These are phyloP conservation scores for Artemisia argyi DNA, from an alignment of 129 eudicot genomes.

Conservation along the genomic window DNA sequence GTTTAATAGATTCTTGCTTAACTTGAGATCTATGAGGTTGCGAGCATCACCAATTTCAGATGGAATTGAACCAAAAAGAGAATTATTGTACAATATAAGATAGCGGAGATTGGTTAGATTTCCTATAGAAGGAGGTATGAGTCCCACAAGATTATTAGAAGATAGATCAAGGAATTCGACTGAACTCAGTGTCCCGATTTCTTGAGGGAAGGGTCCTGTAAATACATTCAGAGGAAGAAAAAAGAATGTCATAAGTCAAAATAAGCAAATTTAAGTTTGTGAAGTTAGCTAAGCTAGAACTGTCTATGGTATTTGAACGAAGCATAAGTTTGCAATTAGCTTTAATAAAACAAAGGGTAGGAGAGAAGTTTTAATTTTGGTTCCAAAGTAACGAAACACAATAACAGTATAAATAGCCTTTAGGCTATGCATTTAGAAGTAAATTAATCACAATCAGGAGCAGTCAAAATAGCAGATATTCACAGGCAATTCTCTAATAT, in stretches of 20 bases:
- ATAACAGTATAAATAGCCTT: too few relatives aligned
- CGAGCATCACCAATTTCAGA: constrained; percentile 10
- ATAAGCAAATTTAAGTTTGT: background rate
- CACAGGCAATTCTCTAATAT: too few relatives aligned
- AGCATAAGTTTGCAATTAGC: too few relatives aligned
- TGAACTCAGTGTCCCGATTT: constrained; percentile 10
- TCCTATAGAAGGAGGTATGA: constrained; percentile 28
- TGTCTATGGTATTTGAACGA: background rate
- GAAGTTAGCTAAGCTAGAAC: background rate
- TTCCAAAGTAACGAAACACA: too few relatives aligned
- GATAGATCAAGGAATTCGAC: constrained; percentile 12
- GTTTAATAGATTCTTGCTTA: background rate
- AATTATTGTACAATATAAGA: constrained; percentile 16
- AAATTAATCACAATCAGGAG: too few relatives aligned
- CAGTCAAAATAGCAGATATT: too few relatives aligned
- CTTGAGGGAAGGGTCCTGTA: constrained; percentile 29
- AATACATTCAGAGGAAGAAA: background rate
- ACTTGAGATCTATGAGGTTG: constrained; percentile 11
- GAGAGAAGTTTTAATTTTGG: too few relatives aligned
- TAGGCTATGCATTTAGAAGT: too few relatives aligned
- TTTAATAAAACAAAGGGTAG: too few relatives aligned
- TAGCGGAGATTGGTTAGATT: background rate
- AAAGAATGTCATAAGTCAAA: constrained; percentile 14
- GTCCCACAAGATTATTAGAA: constrained; percentile 24
- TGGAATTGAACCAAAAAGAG: constrained; percentile 18